Base-by-base conservation (phyloP, 169 alveolate species). In the Theileria parva region DNA sequence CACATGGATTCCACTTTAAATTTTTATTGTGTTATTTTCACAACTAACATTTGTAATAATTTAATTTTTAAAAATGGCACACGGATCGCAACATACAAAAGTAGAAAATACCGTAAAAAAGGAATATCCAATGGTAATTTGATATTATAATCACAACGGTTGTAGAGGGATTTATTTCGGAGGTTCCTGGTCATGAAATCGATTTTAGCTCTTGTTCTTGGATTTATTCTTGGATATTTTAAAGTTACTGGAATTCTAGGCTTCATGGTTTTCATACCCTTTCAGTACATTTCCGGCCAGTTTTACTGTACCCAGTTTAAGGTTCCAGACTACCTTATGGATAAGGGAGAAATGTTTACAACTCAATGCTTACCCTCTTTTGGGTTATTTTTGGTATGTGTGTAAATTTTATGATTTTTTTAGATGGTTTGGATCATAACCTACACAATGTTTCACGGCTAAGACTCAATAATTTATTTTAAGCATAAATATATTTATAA, bases 291-390 rank as follows among this genome's bases (percentile, higher is more conserved):
- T n/a, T 65, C 48, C 13, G 77, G 86, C 12, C 85, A 69, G 66
- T 21, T 77, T 8, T 85, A 25, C 74, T 72, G 80, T 13, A 39
- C 85, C 25, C 39, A 21, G 37, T 25, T 57, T 57, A 74, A 73
- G 32, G 60, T 85, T 55, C 91, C 91, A 6, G 91, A 85, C 70
- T 85, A 78, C 66, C 59, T 85, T 19, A 64, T 85, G 32, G 91
- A 85, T 48, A 66, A 30, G 0, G 44, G 23, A 25, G 91, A 85
- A 34, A 65, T 72, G n/a, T 32, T 77, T 32, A 77, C 84, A 15
- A 87, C 70, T 11, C 87, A 77, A 21, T 7, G 60, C 27, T n/a
- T 85, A 13, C 57, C 76, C 19, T 57, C 91, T 1, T 69, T 63
- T 63, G 74, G 85, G 25, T 12, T 57, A 11, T 85, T 85, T 30